Evolutionary conservation across 2,329 filamentous ascomycete species (phyloP).

Genomic region (Blumeria graminis): DNA sequence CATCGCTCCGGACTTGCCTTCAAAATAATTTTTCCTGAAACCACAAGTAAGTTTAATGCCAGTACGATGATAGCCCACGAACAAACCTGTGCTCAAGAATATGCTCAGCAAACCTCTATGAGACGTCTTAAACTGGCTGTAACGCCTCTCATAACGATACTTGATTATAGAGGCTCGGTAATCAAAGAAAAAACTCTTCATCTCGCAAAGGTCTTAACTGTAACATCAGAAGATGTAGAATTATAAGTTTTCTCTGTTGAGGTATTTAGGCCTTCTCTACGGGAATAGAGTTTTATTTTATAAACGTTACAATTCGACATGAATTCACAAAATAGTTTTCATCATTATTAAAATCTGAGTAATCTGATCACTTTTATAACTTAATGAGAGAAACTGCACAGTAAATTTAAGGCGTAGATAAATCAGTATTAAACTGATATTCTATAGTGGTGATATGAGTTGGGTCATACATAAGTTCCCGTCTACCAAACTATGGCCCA

Average conservation of each 20-base stretch:
- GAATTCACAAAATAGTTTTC: no score
- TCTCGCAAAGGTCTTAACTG: conserved; percentile 9
- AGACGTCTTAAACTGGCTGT: conserved; percentile 28
- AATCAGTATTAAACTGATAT: no score
- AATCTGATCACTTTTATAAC: no score
- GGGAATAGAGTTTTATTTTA: no score
- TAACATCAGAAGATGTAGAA: conserved; percentile 5
- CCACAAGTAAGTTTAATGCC: conserved; percentile 23
- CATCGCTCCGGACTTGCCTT: conserved; percentile 19
- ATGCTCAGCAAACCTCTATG: conserved; percentile 23
- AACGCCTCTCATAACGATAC: conserved; percentile 28
- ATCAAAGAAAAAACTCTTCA: conserved; percentile 11
- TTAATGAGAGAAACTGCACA: no score
- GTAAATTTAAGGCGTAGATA: no score
- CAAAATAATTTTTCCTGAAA: conserved; percentile 25
- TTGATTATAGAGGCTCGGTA: conserved; percentile 20
- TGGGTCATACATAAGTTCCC: no score
- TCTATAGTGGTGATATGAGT: no score
- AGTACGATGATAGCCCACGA: conserved; percentile 23
- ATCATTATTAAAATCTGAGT: no score
- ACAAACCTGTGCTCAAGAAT: conserved; percentile 17
- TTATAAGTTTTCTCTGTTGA: not conserved
- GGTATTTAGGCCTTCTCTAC: not conserved
- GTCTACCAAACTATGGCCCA: no score
- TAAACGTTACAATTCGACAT: no score